These are phyloP conservation scores for Aspergillus floridensis DNA, from an alignment of 2,329 filamentous ascomycete genomes.

Conservation along the genomic window DNA sequence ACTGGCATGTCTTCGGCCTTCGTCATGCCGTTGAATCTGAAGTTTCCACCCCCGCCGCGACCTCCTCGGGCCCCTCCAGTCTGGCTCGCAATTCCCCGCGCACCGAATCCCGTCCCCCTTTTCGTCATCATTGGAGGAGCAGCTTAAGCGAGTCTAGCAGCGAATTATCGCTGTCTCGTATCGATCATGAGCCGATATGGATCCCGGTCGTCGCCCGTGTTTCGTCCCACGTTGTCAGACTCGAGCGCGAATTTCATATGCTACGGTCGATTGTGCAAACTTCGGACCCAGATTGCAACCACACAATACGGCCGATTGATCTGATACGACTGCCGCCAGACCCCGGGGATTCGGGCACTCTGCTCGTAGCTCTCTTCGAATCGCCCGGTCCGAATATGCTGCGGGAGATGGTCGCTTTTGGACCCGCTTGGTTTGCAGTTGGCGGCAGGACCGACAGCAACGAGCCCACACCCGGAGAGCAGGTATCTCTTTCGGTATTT, in stretches of 20 bases:
- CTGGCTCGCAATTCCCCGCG: conserved; percentile 45
- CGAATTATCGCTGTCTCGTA: conserved; percentile 40
- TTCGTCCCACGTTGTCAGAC: conserved; percentile 75
- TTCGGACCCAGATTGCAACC: conserved; percentile 68
- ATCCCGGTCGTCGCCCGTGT: conserved; percentile 75
- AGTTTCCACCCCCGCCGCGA: conserved; percentile 47
- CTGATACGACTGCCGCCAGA: conserved; percentile 68
- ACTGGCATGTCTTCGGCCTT: conserved; percentile 72
- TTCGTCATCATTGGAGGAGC: conserved; percentile 48
- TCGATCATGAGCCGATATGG: conserved; percentile 45
- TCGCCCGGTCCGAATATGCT: conserved; percentile 73
- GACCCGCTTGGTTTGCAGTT: conserved; percentile 68
- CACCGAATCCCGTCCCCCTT: conserved; percentile 39
- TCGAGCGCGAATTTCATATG: conserved; percentile 85
- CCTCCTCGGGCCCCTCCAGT: conserved; percentile 44
- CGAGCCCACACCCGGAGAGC: conserved; percentile 52
- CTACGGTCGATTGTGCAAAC: conserved; percentile 68
- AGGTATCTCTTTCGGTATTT: conserved; percentile 71
- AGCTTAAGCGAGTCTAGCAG: conserved; percentile 53
- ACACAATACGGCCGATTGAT: conserved; percentile 79
- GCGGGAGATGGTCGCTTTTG: conserved; percentile 68
- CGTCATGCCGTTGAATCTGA: conserved; percentile 55
- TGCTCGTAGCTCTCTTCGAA: conserved; percentile 79
- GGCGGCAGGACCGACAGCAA: conserved; percentile 49
- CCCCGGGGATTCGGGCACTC: conserved; percentile 65